These are phyloP conservation scores for Wickerhamomyces subpelliculosus DNA, from an alignment of 805 yeast genomes.

Conservation along the genomic window DNA sequence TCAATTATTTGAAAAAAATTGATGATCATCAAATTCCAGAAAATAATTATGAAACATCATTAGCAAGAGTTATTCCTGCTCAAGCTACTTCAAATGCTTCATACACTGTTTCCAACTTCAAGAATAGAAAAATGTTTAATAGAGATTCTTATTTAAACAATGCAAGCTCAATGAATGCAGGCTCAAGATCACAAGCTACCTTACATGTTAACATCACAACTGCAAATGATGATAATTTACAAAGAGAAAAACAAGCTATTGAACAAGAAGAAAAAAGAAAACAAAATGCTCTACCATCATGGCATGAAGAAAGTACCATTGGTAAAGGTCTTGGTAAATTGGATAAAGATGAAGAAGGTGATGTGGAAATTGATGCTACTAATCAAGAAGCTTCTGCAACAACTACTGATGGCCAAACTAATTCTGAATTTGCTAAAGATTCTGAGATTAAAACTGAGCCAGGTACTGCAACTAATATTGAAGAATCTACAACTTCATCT, in stretches of 20 bases:
- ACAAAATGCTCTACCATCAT: conserved; percentile 92
- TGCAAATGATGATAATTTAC: conserved; percentile 74
- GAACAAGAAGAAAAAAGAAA: conserved; percentile 68
- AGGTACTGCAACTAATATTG: conserved; percentile 1
- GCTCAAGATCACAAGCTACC: conserved; percentile 70
- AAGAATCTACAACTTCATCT: no score
- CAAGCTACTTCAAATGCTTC: conserved; percentile 61
- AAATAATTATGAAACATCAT: conserved; percentile 81
- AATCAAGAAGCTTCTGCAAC: conserved; percentile 15
- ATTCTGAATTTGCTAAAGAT: conserved; percentile 1
- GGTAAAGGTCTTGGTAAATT: conserved; percentile 56
- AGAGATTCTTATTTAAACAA: conserved; percentile 30
- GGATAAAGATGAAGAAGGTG: conserved; percentile 43
- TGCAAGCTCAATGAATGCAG: conserved; percentile 40
- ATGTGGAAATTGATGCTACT: conserved; percentile 9
- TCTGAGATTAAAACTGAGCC: conserved; percentile 10
- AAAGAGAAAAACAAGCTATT: conserved; percentile 55
- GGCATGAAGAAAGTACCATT: conserved; percentile 92
- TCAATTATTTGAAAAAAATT: conserved; percentile 72
- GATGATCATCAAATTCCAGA: conserved; percentile 78
- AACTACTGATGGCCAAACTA: conserved; percentile 5
- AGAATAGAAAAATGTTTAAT: conserved; percentile 36
- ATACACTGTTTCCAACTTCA: conserved; percentile 51
- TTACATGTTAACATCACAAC: conserved; percentile 83
- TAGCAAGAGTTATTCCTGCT: conserved; percentile 80